Base-by-base conservation (phyloP, 176 grass and related monocot species). In the Rhipidocladum racemiflorum region DNA sequence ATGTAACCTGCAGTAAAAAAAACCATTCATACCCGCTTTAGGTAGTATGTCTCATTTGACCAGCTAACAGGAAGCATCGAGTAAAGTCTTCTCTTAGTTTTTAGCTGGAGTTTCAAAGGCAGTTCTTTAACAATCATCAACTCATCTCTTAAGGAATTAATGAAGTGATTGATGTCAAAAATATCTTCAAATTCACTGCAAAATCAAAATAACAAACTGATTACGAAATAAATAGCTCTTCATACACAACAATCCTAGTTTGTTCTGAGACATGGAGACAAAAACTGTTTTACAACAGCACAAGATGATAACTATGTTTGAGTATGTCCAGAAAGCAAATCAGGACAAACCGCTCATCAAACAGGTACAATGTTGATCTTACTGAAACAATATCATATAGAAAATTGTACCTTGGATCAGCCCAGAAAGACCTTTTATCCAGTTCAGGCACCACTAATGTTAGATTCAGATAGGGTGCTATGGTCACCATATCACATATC, bases 401-500 rank as follows among this genome's bases (percentile, higher is more conserved):
- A 61, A 73, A 88, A 36, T 46, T 64, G n/a, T 87, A 98, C 92
- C 95, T 95, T 70, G 96, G 85, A 73, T 99, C 96, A 70, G 96
- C 91, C 96, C 92, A 99, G 69, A 99, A 99, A 59, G 92, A 99
- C 27, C 85, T 95, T 75, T 99, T 99, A 82, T 99, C 96, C 29
- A 99, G 91, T 91, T 99, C 91, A 66, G 96, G 92, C 48, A 99
- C 70, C 29, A 99, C 91, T 48, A 99, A 69, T 4, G 92, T 99
- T 65, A 95, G 83, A 88, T 99, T 99, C 11, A 99, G 70, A 85
- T 87, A 86, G 24, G 90, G 85, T 55, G 96, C 96, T 77, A 99
- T 88, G 9, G 96, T 93, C 62, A 99, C 96, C 96, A 99, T 95
- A 64, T 99, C 96, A 51, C 96, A 99, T 57, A 99, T 95, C 96